Evolutionary conservation across 2,329 filamentous ascomycete species (phyloP), one percentile per base, ranked within the genome.

Genomic region (Claviceps paspali): DNA sequence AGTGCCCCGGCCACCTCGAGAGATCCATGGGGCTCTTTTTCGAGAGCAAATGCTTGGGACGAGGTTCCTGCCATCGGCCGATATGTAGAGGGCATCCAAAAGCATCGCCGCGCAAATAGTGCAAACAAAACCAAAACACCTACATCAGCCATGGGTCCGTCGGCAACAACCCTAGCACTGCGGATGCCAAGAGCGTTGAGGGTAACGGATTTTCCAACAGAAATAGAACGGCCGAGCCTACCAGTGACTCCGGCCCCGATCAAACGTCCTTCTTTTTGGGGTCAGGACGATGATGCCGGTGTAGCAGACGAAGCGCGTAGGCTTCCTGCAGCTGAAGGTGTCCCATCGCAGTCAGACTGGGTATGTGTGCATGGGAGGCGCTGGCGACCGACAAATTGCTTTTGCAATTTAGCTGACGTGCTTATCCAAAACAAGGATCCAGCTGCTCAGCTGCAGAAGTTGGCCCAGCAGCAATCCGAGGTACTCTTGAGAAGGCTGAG

Each of bases 21-120:
- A 34, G 68, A 79, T 49, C 70, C 76, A 15, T 93, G 83, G 82
- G 70, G 75, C 44, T 68, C 68, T 33, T 94, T 81, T 54, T 66
- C 74, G n/a, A 71, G 76, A 33, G 73, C 67, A 35, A 98, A 96
- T 56, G 87, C 85, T 12, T 98, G 91, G 91, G 91, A 98, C 50
- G 82, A 84, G 37, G 73, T 92, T 36, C 82, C 83, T 10, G 81
- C 84, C 46, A 98, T 98, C 49, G 78, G 84, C 50, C 73, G 74
- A 44, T 98, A 95, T 53, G 82, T 96, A 38, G 82, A 83, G 44
- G 70, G 74, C 37, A 64, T 93, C 39, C 76, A 81, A 48, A 76
- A 78, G 54, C 68, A 73, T 51, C 61, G 59, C 35, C 61, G 63
- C 32, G 48, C 43, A 18, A 56, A 52, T 41, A 59, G 54, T 42